phyloP scores from a whole-genome alignment of 352 stramenopile genomes.

The Globisporangium abappressorium region DNA sequence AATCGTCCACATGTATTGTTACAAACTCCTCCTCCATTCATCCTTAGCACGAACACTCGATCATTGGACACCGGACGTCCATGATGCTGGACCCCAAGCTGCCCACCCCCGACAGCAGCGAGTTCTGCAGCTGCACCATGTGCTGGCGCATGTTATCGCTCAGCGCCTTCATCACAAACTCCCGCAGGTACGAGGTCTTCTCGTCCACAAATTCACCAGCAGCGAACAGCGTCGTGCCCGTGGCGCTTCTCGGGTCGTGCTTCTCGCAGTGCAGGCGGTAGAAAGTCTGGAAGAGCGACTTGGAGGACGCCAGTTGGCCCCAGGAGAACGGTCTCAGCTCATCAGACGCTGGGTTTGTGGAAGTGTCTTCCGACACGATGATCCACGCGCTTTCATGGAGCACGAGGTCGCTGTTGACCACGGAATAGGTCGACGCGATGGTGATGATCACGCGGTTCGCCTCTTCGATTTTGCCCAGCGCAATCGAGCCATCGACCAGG shows the following conservation, averaged over 20 bases:
- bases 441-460: not conserved
- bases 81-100: not conserved
- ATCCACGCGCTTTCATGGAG: not conserved
- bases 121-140: slow-evolving; percentile 7
- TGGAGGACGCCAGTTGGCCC: not conserved
- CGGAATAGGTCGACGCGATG: not conserved
- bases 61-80: not conserved
- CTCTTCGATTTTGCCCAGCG: not conserved
- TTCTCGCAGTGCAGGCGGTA: slow-evolving; percentile 9
- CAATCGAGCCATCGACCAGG: not conserved
- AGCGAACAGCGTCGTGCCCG: not conserved
- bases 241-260: not conserved
- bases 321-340: not conserved
- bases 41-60: not conserved
- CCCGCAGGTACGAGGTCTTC: not conserved
- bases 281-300: slow-evolving; percentile 9
- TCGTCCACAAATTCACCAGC: not conserved
- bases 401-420: not conserved
- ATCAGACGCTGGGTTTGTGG: not conserved
- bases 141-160: slow-evolving; percentile 11
- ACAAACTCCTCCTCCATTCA: not conserved
- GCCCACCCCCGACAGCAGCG: not conserved
- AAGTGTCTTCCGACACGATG: not conserved
- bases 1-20: not conserved
- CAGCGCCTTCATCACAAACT: slow-evolving; percentile 4